Evolutionary conservation across 2,329 filamentous ascomycete species (phyloP), one percentile per base, ranked within the genome.

Genomic region (Atkinsonella texensis): DNA sequence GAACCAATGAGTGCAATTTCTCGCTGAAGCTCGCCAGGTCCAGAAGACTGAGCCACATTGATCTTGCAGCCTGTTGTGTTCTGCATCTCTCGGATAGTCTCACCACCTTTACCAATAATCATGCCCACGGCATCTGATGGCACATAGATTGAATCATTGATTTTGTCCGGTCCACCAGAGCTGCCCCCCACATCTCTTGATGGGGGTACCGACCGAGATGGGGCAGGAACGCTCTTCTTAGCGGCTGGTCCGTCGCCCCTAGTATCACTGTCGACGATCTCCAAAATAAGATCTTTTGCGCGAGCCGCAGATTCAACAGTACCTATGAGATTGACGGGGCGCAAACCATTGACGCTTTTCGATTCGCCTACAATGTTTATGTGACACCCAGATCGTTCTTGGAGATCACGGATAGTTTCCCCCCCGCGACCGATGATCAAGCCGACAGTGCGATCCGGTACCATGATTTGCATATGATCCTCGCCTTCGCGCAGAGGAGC

Each of bases 1-100:
- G 79, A 80, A 56, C 89, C 90, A 56, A 93, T 85, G 44, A 95
- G 76, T 45, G 87, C 87, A 63, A 95, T 95, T 66, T 94, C 87
- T 62, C 89, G 83, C 66, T 93, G 84, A 53, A 83, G 78, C 63
- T 95, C 89, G 57, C 80, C 79, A 48, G 85, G 84, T 15, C 85
- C 85, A 38, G 83, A 84, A 8, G 88, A 84, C 61, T 87, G 87
- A 33, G 87, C 87, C 28, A 95, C 89, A 61, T 95, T 95, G 74
- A 95, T 95, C 72, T 95, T 95, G 77, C 90, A 95, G 45, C 87
- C 86, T 5, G 88, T 93, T 33, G 74, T 78, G 62, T 83, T 85
- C 67, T 95, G 89, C 84, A 95, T 94, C 59, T 95, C 88, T 57
- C 90, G 89, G 64, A 95, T 95, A 0, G 89, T 94, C 70, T 95